phyloP scores from a whole-genome alignment of 768 basidiomycete species.

The Kwoniella mangroviensis region DNA sequence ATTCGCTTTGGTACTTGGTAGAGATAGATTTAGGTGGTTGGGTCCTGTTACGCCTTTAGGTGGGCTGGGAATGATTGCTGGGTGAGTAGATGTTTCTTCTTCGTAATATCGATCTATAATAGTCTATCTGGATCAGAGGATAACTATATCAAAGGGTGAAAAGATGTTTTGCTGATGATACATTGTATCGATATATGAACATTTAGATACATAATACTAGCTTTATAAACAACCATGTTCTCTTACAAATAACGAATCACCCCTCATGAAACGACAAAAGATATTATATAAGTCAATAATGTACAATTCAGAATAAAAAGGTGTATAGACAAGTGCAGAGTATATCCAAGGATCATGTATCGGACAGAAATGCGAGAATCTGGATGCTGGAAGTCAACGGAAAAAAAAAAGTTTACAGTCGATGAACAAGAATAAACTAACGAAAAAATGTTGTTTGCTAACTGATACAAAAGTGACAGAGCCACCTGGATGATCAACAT shows the following conservation, averaged over 20 bases:
- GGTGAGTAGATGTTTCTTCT: slow-evolving; percentile 40
- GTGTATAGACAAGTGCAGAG: not conserved
- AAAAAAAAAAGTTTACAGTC: not conserved
- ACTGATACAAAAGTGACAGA: no score
- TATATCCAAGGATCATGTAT: not conserved
- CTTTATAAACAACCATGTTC: slow-evolving; percentile 20
- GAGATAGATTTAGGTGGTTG: slow-evolving; percentile 45
- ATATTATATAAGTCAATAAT: not conserved
- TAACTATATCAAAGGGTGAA: not conserved
- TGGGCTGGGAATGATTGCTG: slow-evolving; percentile 54
- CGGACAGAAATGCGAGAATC: not conserved
- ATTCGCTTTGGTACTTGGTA: slow-evolving; percentile 51
- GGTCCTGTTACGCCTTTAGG: slow-evolving; percentile 55
- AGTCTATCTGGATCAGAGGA: no score
- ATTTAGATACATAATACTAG: slow-evolving; percentile 25
- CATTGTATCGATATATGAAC: not conserved
- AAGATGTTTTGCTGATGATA: not conserved
- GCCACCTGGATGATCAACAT: not conserved
- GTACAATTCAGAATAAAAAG: not conserved
- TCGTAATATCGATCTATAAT: not conserved
- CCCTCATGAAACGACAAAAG: slow-evolving; percentile 1
- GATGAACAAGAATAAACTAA: not conserved
- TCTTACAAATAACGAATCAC: not conserved
- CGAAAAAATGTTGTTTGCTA: not conserved
- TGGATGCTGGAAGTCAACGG: not conserved